Conservation (phyloP, 805 yeast genomes). For the Ogataea nitratoaversa region DNA sequence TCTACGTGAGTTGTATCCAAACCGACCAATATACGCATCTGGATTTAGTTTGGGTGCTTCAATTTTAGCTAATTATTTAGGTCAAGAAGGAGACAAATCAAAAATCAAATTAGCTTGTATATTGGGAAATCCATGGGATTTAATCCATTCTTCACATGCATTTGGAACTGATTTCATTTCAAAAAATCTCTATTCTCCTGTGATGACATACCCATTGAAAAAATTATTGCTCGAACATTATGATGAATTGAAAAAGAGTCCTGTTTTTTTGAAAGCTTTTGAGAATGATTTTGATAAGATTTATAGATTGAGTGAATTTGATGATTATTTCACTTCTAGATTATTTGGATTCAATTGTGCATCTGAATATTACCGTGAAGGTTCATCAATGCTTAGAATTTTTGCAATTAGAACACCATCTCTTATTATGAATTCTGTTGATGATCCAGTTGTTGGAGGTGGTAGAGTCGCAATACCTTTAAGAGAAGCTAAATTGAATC, state of each 20-base stretch:
- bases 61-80: constrained; percentile 66
- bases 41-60: constrained; percentile 83
- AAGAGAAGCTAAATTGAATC: constrained; percentile 48
- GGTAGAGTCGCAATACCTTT: constrained; percentile 42
- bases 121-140: constrained; percentile 74
- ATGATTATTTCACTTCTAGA: constrained; percentile 58
- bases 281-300: constrained; percentile 16
- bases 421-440: constrained; percentile 57
- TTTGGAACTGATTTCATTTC: constrained; percentile 43
- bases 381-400: constrained; percentile 52
- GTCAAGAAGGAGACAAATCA: constrained; percentile 51
- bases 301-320: constrained; percentile 51
- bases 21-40: constrained; percentile 59
- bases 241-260: constrained; percentile 32
- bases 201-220: constrained; percentile 45
- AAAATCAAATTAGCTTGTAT: constrained; percentile 52
- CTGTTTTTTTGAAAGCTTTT: constrained; percentile 19
- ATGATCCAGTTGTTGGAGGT: constrained; percentile 70
- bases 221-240: constrained; percentile 41
- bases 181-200: constrained; percentile 42
- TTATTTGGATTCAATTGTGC: constrained; percentile 63
- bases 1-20: constrained; percentile 49
- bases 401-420: constrained; percentile 57
- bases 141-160: constrained; percentile 43
- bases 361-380: constrained; percentile 60